Base-by-base conservation (phyloP, 108 stramenopile genomes). In the Chaetoceros muelleri region DNA sequence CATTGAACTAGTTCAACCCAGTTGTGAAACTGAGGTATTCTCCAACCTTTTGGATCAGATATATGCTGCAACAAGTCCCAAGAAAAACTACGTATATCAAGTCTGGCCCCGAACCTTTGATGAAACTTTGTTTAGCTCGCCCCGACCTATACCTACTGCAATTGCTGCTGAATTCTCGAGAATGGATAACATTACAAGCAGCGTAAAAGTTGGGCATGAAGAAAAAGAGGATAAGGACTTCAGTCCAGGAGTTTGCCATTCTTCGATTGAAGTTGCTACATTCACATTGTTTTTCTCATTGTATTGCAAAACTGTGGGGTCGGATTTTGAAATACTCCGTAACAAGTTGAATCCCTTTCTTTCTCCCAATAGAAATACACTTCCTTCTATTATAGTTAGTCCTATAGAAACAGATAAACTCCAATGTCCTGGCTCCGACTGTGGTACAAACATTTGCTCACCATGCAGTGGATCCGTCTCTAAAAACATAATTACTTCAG, bases 131-230 rank as follows among this genome's bases (percentile, higher is more conserved):
- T 85, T 84, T 46, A 69, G 81, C 31, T 52, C 23, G 21, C 84
- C 92, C 10, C 72, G 84, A 19, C 85, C 87, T 48, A 84, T 89
- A 50, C 92, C 92, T 3, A 66, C 57, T 30, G 85, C 85, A 19
- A 85, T 93, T 31, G 75, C 80, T 19, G 84, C 87, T 24, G 92
- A 93, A 65, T 92, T 92, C 44, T 85, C 87, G 58, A 72, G 90
- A 25, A 40, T 40, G 34, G 34, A 40, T 10, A 13, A 40, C 13
- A 40, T 40, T 10, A 10, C 34, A 5, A 40, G 13, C 13, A 40
- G 34, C 34, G 5, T 40, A 5, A 40, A 40, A 40, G 13, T 40
- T 40, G 34, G 34, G 13, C 34, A 40, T 40, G 34, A 40, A 40
- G 13, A 10, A 13, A 10, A 10, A 13, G 34, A 40, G 34, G 34